A percentile compares a stretch with the other conserved stretches of the same genome.
Conservation (phyloP, 129 eudicot species). For the Chrysanthemum lavandulifolium region DNA sequence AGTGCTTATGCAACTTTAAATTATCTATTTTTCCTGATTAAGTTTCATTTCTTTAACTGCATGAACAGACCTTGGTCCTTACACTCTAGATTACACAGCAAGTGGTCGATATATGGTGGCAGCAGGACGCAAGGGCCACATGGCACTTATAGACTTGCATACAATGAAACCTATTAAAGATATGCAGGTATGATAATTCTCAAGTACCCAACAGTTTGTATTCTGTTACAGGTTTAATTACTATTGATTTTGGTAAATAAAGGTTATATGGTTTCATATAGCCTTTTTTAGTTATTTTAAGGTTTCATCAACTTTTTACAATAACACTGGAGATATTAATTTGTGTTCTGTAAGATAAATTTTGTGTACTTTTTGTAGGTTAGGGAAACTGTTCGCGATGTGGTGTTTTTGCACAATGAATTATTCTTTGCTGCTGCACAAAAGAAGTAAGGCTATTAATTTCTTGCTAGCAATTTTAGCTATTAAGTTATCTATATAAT, state of each 20-base stretch:
- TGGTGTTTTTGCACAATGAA: slow-evolving; percentile 86
- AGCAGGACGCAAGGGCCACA: slow-evolving; percentile 91
- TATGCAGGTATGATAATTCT: slow-evolving; percentile 56
- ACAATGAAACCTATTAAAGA: slow-evolving; percentile 65
- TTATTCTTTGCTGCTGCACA: slow-evolving; percentile 89
- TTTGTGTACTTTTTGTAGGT: slow-evolving; percentile 46
- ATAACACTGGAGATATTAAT: neutral
- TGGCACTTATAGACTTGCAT: slow-evolving; percentile 71
- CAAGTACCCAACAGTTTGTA: neutral
- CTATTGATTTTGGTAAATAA: neutral
- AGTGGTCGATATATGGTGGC: slow-evolving; percentile 89
- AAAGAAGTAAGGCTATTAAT: slow-evolving; percentile 57
- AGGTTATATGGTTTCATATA: neutral
- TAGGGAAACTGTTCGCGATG: slow-evolving; percentile 90
- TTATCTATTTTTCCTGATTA: neutral
- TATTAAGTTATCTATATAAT: neutral
- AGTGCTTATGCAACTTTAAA: neutral
- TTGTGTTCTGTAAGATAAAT: slow-evolving; percentile 9
- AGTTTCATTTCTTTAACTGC: neutral
- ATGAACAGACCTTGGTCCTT: slow-evolving; percentile 80
- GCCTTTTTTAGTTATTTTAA: neutral
- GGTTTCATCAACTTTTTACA: neutral
- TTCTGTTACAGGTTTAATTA: neutral
- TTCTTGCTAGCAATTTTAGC: neutral
- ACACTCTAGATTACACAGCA: slow-evolving; percentile 74